Base-by-base conservation (phyloP, 768 basidiomycete species). In the Leccinum pellstonianum region DNA sequence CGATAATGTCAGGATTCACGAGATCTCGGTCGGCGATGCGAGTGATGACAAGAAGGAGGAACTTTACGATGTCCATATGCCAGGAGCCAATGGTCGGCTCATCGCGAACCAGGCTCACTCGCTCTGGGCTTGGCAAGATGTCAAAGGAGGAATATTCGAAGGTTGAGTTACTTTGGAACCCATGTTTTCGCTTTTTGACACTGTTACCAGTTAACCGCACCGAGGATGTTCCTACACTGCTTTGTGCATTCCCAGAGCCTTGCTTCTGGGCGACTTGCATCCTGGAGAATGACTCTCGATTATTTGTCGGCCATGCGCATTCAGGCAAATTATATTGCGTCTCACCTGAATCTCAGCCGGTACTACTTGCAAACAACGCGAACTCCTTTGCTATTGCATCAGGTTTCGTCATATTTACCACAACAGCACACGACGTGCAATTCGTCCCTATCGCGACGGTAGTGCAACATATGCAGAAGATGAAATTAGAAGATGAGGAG, bases 371-470 rank as follows among this genome's bases (percentile, higher is more conserved):
- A 1, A 70, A 75, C 3, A 87, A 83, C 57, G 83, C 73, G 19
- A 91, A 86, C 14, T 96, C 95, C 0, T 92, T 93, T 73, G 81
- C 83, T 17, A 59, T 88, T 14, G 81, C 88, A 1, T 85, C 90
- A 1, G 83, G 85, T 19, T 95, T 91, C 70, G 76, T 96, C 33
- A 87, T 95, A 57, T 96, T 86, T 75, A 93, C 91, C 1, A 92
- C 93, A 0, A 86, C 84, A 7, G 76, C 89, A 0, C 96, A 98
- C 67, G 87, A 91, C 29, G 87, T 84, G 2, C 81, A 83, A 38
- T 98, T 94, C 65, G 83, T 83, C 1, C 87, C 91, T 3, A 35
- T 66, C 31, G 15, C 47, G 3, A 56, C 14, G 15, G 8, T 75
- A 37, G 41, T 56, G 25, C 59, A 68, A n/a, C 43, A 58, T 27